Evolutionary conservation across 352 stramenopile species (phyloP), one percentile per base, ranked within the genome.

Genomic region (Globisporangium iwayamae): DNA sequence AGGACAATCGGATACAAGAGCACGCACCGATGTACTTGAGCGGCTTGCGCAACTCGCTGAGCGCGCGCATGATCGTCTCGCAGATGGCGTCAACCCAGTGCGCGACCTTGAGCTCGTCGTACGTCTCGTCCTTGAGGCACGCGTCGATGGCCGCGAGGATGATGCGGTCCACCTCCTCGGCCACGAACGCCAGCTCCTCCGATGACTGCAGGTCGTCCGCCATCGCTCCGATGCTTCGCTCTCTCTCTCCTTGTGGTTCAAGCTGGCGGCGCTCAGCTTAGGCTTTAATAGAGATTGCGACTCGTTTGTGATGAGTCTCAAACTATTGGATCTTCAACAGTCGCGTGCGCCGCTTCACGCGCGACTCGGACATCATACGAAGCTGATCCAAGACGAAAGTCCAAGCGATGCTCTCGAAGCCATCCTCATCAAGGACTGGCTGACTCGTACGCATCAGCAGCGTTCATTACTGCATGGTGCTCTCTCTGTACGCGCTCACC

Each of bases 31-130:
- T 82, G 66, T 97, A 98, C 75, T 97, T 98, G 71, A 98, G 95
- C 2, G 91, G 91, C 56, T 98, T 98, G 65, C 86, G 83, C 50
- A 97, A 69, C 53, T 96, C 84, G 51, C 80, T 73, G 22, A 98
- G 83, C 4, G 78, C 83, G 53, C 90, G 85, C 81, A 97, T 93
- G 68, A 94, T 88, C 22, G 73, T 73, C 43, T 97, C 89, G 70
- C 91, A 98, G 57, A 98, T 97, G 22, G 74, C 78, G 73, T 98
- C 91, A 48, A 98, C 76, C 92, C 92, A 98, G 36, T 94, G 78
- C 5, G 85, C 74, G 13, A 97, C 90, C 69, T 91, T 79, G 47
- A 70, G 66, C 66, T 97, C 90, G 68, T 96, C 83, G 71, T 96
- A 96, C 9, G 87, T 65, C 56, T 96, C 81, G 64, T 95, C 87